A percentile compares a stretch with the other conserved stretches of the same genome.
phyloP scores from a whole-genome alignment of 176 grass and related monocot genomes.

The Saccharum officinarum region DNA sequence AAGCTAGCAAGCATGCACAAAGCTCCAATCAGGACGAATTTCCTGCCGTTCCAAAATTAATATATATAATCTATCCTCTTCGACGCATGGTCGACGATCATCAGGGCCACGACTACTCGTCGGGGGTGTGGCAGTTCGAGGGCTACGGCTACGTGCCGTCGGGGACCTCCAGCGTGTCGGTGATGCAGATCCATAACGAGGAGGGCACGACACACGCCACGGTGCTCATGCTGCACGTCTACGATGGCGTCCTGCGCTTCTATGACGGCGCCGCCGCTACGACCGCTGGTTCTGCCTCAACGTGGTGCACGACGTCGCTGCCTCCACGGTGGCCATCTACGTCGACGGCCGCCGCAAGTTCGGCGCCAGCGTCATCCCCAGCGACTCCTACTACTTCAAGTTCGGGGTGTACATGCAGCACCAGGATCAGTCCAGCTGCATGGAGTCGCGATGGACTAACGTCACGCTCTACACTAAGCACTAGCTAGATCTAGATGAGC shows the following conservation, averaged over 20 bases:
- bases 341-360: slow-evolving; percentile 15
- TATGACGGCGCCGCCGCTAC: background rate
- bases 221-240: too few relatives aligned
- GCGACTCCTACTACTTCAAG: slow-evolving; percentile 21
- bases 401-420: slow-evolving; percentile 50
- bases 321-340: slow-evolving; percentile 21
- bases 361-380: background rate
- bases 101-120: slow-evolving; percentile 42
- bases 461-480: slow-evolving; percentile 42
- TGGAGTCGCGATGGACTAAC: slow-evolving; percentile 28
- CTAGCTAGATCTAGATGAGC: background rate
- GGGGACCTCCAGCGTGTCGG: slow-evolving; percentile 35
- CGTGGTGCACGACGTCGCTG: slow-evolving; percentile 42
- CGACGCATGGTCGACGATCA: too few relatives aligned
- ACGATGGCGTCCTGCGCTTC: too few relatives aligned
- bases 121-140: slow-evolving; percentile 59
- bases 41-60: too few relatives aligned
- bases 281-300: slow-evolving; percentile 56
- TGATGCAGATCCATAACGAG: slow-evolving; percentile 51
- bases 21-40: too few relatives aligned
- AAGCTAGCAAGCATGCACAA: background rate
- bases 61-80: too few relatives aligned
- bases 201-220: background rate
- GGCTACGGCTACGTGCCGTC: slow-evolving; percentile 37
- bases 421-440: slow-evolving; percentile 19